Conservation (phyloP, 139 green algal genomes). For the Axilococcus clingmanii region DNA sequence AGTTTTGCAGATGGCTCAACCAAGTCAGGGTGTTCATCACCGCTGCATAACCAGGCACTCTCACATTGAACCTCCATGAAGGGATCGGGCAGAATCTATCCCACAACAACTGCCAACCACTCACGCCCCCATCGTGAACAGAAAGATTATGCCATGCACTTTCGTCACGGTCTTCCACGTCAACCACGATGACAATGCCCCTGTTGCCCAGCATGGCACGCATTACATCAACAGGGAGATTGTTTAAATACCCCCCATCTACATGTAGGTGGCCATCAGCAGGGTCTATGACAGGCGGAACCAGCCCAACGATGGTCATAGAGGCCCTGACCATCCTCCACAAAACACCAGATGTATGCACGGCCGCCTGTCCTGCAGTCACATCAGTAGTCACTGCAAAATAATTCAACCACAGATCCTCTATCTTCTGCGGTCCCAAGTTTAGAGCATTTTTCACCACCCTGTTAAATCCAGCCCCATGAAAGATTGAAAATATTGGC, state of each 20-base stretch:
- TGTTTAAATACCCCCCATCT: constrained; percentile 68
- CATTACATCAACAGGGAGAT: constrained; percentile 65
- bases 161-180: constrained; percentile 68
- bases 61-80: constrained; percentile 19
- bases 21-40: constrained; percentile 53
- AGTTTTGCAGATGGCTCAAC: constrained; percentile 54
- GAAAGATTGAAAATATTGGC: constrained; percentile 54
- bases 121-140: constrained; percentile 55
- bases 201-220: constrained; percentile 52
- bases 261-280: constrained; percentile 61
- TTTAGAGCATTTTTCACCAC: constrained; percentile 29
- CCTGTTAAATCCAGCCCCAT: constrained; percentile 43
- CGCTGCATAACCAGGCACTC: constrained; percentile 35
- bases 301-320: constrained; percentile 75
- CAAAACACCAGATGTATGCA: constrained; percentile 38
- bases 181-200: constrained; percentile 45
- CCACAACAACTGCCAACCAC: constrained; percentile 67
- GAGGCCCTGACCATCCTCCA: constrained; percentile 43
- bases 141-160: constrained; percentile 52
- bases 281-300: constrained; percentile 53
- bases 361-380: constrained; percentile 32
- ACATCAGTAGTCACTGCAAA: constrained; percentile 59
- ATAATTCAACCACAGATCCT: constrained; percentile 71
- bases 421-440: constrained; percentile 35
- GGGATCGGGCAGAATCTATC: constrained; percentile 54